phyloP scores from a whole-genome alignment of 306 rosid genomes.

The Ochetophila trinervis region DNA sequence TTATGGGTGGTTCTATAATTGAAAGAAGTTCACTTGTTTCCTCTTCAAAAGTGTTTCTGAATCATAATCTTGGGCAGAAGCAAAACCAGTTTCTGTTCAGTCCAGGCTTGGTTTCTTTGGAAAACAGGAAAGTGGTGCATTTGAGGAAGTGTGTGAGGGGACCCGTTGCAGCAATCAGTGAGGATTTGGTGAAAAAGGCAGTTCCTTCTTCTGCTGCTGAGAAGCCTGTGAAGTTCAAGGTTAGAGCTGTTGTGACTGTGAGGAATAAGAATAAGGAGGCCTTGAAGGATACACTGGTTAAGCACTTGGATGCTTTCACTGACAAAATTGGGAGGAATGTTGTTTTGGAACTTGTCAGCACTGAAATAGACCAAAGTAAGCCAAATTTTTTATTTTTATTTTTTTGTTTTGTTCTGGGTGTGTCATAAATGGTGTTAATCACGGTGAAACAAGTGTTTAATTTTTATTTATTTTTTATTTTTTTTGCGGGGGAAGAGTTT shows the following conservation, averaged over 20 bases:
- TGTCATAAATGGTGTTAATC: neutral
- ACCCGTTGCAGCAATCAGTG: constrained; percentile 79
- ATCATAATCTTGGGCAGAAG: constrained; percentile 15
- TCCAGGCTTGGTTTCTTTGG: constrained; percentile 40
- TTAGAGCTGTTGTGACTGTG: constrained; percentile 81
- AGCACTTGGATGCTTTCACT: constrained; percentile 64
- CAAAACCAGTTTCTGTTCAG: constrained; percentile 18
- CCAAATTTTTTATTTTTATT: neutral
- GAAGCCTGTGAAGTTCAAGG: constrained; percentile 64
- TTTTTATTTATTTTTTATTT: too few species aligned
- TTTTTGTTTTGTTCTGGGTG: constrained; percentile 12
- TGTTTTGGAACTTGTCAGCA: constrained; percentile 74
- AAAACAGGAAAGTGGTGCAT: constrained; percentile 27
- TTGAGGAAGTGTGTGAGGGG: constrained; percentile 43
- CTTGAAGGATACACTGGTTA: constrained; percentile 56
- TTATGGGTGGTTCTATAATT: constrained; percentile 41
- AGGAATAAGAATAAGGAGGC: constrained; percentile 87
- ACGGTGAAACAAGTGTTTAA: neutral
- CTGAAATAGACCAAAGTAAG: constrained; percentile 84
- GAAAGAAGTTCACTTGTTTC: constrained; percentile 43
- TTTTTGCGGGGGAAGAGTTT: neutral
- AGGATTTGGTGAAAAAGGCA: constrained; percentile 50
- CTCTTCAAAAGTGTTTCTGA: constrained; percentile 23
- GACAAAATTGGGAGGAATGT: constrained; percentile 77
- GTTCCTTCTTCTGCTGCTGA: constrained; percentile 29